Evolutionary conservation across 768 basidiomycete species (phyloP), one percentile per base, ranked within the genome.

Genomic region (Rhodosporidiobolus sp.): DNA sequence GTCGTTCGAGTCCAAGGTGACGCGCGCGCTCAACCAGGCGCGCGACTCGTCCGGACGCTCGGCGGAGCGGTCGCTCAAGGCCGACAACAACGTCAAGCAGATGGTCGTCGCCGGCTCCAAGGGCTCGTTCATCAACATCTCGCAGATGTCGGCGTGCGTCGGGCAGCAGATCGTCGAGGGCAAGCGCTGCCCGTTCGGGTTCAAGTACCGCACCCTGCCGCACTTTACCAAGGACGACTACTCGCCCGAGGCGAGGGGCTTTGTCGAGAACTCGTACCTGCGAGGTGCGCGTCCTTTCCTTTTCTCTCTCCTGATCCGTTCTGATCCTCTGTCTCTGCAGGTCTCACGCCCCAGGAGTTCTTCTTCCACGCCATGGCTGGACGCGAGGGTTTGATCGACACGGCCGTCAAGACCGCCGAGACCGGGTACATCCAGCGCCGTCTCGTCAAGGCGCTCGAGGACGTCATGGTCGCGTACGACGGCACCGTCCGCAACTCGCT

Each of bases 361-460:
- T 98, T 98, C 86, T 98, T 99, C 88, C 96, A 99, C 81, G 96
- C 96, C 67, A 98, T 98, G 95, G 95, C 95, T 78, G 95, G 96
- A 82, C 91, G 96, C 77, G 96, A 98, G 82, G 96, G 96, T 85
- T 83, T 99, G 64, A 97, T 98, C 78, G 96, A 99, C 85, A 98
- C 96, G 7, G 96, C 96, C 52, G 94, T 99, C 81, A 99, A 99
- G 85, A 99, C 96, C 8, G 96, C 96, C 57, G 96, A 99, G 83
- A 98, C 96, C 0, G 96, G 96, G 76, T 98, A 98, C 81, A 99
- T 98, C 78, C 96, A 99, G 81, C 91, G 95, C 78, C 91, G 95
- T 70, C 85, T 99, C 74, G 96, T 99, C 78, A 99, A 99, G 83
- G 96, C 96, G 0, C 83, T 98, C 77, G 96, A 98, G 81, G 96